Conservation (phyloP, 305 asterid species). For the Ajuga reptans region DNA sequence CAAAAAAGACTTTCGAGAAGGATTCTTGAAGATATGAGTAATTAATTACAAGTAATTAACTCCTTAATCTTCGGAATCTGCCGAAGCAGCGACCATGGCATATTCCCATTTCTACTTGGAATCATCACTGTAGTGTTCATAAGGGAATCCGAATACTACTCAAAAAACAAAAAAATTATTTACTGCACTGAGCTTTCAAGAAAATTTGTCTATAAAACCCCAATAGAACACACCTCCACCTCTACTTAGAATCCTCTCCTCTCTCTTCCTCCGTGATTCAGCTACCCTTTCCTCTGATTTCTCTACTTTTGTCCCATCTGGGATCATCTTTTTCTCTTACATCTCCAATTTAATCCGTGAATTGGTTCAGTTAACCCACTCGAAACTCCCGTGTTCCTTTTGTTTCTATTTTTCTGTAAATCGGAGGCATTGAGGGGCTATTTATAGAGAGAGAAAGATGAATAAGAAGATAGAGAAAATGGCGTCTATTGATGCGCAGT, state of each 20-base stretch:
- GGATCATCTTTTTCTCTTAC: constrained; percentile 5
- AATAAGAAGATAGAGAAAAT: constrained; percentile 46
- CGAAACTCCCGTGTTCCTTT: constrained; percentile 29
- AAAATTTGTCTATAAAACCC: constrained; percentile 24
- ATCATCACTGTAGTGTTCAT: background rate
- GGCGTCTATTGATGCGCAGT: constrained; percentile 67
- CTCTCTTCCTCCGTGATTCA: background rate
- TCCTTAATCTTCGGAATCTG: constrained; percentile 9
- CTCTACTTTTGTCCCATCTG: constrained; percentile 12
- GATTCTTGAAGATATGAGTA: background rate
- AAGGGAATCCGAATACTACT: background rate
- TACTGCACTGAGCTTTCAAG: constrained; percentile 24
- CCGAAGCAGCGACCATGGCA: background rate
- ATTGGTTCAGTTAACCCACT: constrained; percentile 3
- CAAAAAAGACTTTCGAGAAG: background rate
- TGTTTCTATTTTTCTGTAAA: background rate
- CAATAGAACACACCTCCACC: background rate
- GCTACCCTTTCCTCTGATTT: background rate
- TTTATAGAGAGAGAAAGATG: constrained; percentile 23
- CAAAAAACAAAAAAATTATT: background rate
- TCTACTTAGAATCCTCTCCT: background rate
- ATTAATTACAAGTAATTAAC: background rate
- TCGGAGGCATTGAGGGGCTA: constrained; percentile 17
- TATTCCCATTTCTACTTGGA: constrained; percentile 15
- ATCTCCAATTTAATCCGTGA: constrained; percentile 25